These are phyloP conservation scores for Rhynchospora tenuis DNA, from an alignment of 176 grass and related monocot genomes.

Conservation along the genomic window DNA sequence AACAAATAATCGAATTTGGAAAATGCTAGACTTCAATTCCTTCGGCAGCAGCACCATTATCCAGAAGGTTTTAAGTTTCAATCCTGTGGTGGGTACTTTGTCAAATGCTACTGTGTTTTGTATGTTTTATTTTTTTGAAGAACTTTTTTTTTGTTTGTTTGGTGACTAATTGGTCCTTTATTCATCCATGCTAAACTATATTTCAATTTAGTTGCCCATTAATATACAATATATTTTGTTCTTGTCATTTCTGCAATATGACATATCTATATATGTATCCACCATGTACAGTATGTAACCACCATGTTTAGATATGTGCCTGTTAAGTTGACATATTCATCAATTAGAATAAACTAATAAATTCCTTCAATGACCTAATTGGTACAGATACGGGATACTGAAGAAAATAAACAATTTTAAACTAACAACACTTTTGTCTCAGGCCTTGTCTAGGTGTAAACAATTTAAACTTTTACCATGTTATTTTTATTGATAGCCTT, in stretches of 20 bases:
- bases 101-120: too few relatives aligned
- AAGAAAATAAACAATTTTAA: background rate
- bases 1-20: conserved; percentile 56
- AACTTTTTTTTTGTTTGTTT: background rate
- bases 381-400: background rate
- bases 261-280: background rate
- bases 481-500: background rate
- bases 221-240: background rate
- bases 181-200: background rate
- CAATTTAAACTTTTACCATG: background rate
- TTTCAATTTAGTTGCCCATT: background rate
- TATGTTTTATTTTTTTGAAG: background rate
- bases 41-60: conserved; percentile 21
- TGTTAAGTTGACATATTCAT: background rate
- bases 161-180: background rate
- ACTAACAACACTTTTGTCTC: background rate
- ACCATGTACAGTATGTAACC: background rate
- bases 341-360: background rate
- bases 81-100: conserved; percentile 16
- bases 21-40: background rate
- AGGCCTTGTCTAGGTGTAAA: background rate
- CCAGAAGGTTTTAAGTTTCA: conserved; percentile 9
- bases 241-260: background rate
- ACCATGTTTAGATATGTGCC: background rate
- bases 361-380: background rate